Evolutionary conservation across 1,139 yeast genomes (phyloP).

Genomic region (Saccharomycopsis crataegensis): DNA sequence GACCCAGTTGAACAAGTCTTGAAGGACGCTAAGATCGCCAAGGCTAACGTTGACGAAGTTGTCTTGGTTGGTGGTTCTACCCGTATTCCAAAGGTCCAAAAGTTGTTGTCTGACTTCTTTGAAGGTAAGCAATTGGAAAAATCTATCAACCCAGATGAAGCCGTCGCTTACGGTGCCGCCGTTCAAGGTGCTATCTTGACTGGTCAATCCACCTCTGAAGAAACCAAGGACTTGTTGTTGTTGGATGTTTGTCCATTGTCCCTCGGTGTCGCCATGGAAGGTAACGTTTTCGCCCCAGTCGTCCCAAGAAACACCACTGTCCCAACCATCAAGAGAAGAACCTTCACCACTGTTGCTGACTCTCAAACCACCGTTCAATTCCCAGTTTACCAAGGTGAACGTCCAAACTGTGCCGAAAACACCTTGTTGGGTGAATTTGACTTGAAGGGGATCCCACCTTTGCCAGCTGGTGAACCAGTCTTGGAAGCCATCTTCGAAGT

Average conservation of each 20-base stretch:
- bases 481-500: slow-evolving; percentile 99
- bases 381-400: slow-evolving; percentile 99
- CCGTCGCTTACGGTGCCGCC: slow-evolving; percentile 98
- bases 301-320: slow-evolving; percentile 99
- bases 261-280: slow-evolving; percentile 99
- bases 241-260: slow-evolving; percentile 98
- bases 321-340: slow-evolving; percentile 99
- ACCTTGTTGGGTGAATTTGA: slow-evolving; percentile 99
- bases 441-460: slow-evolving; percentile 97
- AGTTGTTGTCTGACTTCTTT: slow-evolving; percentile 94
- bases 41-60: slow-evolving; percentile 87
- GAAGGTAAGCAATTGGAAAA: slow-evolving; percentile 96
- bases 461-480: slow-evolving; percentile 99
- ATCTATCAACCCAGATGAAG: slow-evolving; percentile 98
- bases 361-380: slow-evolving; percentile 99
- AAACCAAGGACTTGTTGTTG: slow-evolving; percentile 94
- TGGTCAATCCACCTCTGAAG: slow-evolving; percentile 95
- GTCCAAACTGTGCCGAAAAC: slow-evolving; percentile 99
- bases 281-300: slow-evolving; percentile 97
- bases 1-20: slow-evolving; percentile 98
- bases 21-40: slow-evolving; percentile 88
- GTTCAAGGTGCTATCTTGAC: slow-evolving; percentile 99
- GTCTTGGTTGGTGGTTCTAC: slow-evolving; percentile 99
- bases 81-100: slow-evolving; percentile 98
- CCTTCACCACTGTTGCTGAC: slow-evolving; percentile 99